These are phyloP conservation scores for Juncus effusus DNA, from an alignment of 176 grass and related monocot genomes.

Conservation along the genomic window DNA sequence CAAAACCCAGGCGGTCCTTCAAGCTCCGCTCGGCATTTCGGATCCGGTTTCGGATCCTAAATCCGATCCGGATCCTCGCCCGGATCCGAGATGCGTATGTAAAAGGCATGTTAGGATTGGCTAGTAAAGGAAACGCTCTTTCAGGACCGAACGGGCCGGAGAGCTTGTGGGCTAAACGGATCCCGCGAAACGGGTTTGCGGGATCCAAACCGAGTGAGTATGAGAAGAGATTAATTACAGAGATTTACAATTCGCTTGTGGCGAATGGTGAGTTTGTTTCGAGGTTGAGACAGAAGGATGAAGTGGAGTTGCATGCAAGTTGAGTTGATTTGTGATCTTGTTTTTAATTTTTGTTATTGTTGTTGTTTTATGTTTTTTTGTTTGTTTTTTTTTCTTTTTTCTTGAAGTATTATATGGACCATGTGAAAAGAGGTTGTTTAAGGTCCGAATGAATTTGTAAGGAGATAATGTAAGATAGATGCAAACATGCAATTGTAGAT, in stretches of 20 bases:
- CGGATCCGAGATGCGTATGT: conserved; percentile 67
- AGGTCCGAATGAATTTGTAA: conserved; percentile 5
- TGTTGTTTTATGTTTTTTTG: conserved; percentile 1
- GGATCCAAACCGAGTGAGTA: conserved; percentile 35
- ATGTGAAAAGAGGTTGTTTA: conserved; percentile 1
- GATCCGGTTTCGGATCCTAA: conserved; percentile 29
- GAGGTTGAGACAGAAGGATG: conserved; percentile 10
- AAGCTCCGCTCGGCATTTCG: conserved; percentile 43
- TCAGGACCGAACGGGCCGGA: conserved; percentile 30
- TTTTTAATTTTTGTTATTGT: background rate
- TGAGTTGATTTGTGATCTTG: background rate
- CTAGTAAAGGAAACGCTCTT: conserved; percentile 36
- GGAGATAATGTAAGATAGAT: conserved; percentile 24
- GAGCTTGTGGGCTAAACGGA: conserved; percentile 49
- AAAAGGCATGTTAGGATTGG: conserved; percentile 53
- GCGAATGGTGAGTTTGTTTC: conserved; percentile 47
- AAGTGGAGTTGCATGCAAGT: conserved; percentile 24
- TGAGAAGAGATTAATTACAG: conserved; percentile 51
- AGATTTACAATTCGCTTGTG: conserved; percentile 73
- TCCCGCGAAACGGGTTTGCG: conserved; percentile 35
- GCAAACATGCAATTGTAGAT: background rate
- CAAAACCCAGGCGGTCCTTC: conserved; percentile 32
- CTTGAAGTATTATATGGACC: background rate
- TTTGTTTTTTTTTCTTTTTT: background rate
- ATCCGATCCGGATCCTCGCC: conserved; percentile 43